Base-by-base conservation (phyloP, 352 stramenopile genomes). In the Phytopythium kandeliae region DNA sequence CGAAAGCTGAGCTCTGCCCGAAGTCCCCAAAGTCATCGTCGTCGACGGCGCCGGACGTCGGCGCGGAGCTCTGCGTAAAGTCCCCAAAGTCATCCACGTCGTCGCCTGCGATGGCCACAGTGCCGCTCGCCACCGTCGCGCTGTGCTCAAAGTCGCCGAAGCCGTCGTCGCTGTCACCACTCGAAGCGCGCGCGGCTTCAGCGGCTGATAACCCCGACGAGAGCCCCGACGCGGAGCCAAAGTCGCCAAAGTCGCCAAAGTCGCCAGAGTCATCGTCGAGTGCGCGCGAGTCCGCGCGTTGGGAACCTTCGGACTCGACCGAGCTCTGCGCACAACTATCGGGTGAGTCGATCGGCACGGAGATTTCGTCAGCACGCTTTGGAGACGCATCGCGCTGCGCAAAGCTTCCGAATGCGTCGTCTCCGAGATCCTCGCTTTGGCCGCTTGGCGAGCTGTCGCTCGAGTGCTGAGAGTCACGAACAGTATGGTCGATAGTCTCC, bases 1-100 rank as follows among this genome's bases (percentile, higher is more conserved):
- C 54, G 33, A 33, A 25, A 19, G 49, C 48, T 3, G 52, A 48
- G 43, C 44, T 69, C 22, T 74, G 53, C 12, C 30, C 44, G 62
- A 84, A 84, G 19, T 78, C 67, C 13, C 54, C 69, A 54, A 80
- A 75, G 17, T 46, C 63, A 28, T 75, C 62, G 35, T 59, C 21
- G 13, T 37, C 17, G 26, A 31, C 35, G 25, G 44, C 17, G 26
- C 30, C 35, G 25, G 44, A n/a, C 45, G 19, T 12, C 38, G 42
- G 15, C 13, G 17, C 15, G 36, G 40, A 28, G 13, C 26, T 62
- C 33, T 51, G 44, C 21, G 51, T 60, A 51, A 84, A 84, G 22
- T 69, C 61, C 15, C 60, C 69, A 58, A 83, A 80, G 45, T 69
- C 58, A 13, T 70, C 69, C 22, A 63, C 57, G 11, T 63, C 50